Evolutionary conservation across 768 basidiomycete species (phyloP).

Genomic region (Leccinum sublutescens): DNA sequence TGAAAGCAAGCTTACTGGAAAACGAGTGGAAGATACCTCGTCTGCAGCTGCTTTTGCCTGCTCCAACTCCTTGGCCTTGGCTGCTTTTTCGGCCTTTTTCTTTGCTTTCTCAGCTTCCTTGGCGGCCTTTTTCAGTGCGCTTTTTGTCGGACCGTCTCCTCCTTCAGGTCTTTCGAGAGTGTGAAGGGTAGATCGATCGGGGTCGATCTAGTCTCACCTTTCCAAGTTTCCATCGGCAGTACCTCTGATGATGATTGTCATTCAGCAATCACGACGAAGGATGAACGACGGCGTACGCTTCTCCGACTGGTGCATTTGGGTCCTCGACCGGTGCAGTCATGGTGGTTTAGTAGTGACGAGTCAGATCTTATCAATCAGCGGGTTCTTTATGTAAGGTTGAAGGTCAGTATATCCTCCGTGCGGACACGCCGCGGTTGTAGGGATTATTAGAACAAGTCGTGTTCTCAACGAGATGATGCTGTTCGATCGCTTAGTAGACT

Average conservation of each 20-base stretch:
- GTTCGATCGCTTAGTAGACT: neutral
- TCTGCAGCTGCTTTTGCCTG: constrained; percentile 68
- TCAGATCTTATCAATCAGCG: constrained; percentile 23
- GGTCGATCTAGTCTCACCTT: constrained; percentile 6
- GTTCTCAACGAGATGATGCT: too few relatives aligned
- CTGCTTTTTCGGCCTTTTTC: constrained; percentile 84
- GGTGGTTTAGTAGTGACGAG: constrained; percentile 1
- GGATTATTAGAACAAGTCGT: too few relatives aligned
- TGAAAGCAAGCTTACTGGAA: constrained; percentile 35
- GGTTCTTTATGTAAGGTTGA: constrained; percentile 21
- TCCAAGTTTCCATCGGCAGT: constrained; percentile 11
- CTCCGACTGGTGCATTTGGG: neutral
- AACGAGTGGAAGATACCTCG: constrained; percentile 35
- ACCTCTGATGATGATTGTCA: constrained; percentile 2
- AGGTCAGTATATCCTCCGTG: constrained; percentile 5
- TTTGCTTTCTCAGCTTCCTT: constrained; percentile 90
- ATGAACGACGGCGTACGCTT: constrained; percentile 5
- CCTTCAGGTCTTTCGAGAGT: constrained; percentile 19
- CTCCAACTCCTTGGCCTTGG: constrained; percentile 74
- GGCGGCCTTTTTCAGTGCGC: constrained; percentile 85
- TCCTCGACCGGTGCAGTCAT: constrained; percentile 16
- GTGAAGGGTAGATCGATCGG: constrained; percentile 2
- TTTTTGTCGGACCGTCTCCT: constrained; percentile 70
- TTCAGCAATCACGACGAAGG: neutral
- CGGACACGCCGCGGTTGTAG: too few relatives aligned